A percentile compares a stretch with the other conserved stretches of the same genome.
phyloP scores from a whole-genome alignment of 2,329 filamentous ascomycete species.

The Fusarium zealandicum region DNA sequence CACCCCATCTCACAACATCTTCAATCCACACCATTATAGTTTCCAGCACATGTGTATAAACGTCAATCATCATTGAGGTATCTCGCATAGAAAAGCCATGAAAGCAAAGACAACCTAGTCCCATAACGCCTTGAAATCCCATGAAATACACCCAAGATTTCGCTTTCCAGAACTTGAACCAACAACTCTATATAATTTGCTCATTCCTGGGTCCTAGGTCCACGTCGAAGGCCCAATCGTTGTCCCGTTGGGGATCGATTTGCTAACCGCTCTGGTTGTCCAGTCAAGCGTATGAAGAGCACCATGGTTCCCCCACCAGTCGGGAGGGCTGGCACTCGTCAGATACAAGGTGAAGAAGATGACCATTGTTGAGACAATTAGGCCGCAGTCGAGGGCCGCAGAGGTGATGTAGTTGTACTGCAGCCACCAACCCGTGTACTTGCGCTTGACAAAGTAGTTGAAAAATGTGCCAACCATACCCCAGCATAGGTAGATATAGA shows the following conservation, averaged over 20 bases:
- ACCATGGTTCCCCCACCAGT: conserved; percentile 69
- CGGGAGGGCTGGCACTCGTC: conserved; percentile 60
- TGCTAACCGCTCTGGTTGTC: conserved; percentile 52
- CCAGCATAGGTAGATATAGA: conserved; percentile 76
- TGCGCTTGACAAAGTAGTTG: conserved; percentile 71
- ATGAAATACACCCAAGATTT: conserved; percentile 17
- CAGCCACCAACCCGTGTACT: conserved; percentile 76
- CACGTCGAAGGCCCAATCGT: conserved; percentile 61
- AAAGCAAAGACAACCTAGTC: conserved; percentile 21
- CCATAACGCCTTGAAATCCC: conserved; percentile 29
- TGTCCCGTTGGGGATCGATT: conserved; percentile 50
- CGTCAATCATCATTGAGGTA: conserved; percentile 41
- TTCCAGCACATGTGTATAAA: conserved; percentile 12
- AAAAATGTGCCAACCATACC: conserved; percentile 71
- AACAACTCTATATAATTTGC: background rate
- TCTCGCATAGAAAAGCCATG: conserved; percentile 31
- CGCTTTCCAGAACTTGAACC: conserved; percentile 19
- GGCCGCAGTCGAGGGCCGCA: conserved; percentile 72
- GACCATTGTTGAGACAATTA: conserved; percentile 70
- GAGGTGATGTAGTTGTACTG: conserved; percentile 81
- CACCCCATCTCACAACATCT: background rate
- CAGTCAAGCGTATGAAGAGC: conserved; percentile 58
- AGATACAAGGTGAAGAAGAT: conserved; percentile 74
- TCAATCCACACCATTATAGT: background rate
- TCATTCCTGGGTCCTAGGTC: conserved; percentile 44